These are phyloP conservation scores for Massospora cicadina DNA, from an alignment of 371 early-diverging fungal genomes.

Conservation along the genomic window DNA sequence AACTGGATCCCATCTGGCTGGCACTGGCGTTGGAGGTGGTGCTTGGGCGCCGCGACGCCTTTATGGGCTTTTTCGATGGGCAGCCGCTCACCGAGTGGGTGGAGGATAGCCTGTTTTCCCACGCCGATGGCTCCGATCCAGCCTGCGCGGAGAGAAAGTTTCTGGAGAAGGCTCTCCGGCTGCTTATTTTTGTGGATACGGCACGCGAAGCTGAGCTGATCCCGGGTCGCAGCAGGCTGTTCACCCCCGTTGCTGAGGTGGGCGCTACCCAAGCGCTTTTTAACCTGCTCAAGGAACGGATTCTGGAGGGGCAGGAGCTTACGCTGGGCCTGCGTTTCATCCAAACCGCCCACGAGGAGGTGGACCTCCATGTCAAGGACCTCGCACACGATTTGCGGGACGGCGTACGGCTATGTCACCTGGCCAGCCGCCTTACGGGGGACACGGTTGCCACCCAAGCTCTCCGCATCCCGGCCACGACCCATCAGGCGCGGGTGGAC, in stretches of 20 bases:
- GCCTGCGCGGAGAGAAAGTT: neutral
- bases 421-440: neutral
- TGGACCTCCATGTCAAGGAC: slow-evolving; percentile 17
- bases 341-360: slow-evolving; percentile 18
- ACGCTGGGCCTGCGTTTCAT: neutral
- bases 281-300: neutral
- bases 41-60: neutral
- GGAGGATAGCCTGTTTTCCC: neutral
- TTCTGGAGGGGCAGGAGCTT: neutral
- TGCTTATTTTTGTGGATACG: neutral
- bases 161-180: neutral
- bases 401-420: slow-evolving; percentile 10
- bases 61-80: neutral
- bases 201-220: neutral
- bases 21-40: neutral
- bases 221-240: neutral
- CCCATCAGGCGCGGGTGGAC: neutral
- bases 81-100: neutral
- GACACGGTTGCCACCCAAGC: neutral
- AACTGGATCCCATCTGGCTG: neutral
- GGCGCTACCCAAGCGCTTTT: neutral
- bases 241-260: neutral
- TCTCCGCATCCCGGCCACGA: neutral
- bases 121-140: neutral
- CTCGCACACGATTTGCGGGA: slow-evolving; percentile 20